phyloP scores from a whole-genome alignment of 2,329 filamentous ascomycete genomes.

The Aureobasidium sp. region DNA sequence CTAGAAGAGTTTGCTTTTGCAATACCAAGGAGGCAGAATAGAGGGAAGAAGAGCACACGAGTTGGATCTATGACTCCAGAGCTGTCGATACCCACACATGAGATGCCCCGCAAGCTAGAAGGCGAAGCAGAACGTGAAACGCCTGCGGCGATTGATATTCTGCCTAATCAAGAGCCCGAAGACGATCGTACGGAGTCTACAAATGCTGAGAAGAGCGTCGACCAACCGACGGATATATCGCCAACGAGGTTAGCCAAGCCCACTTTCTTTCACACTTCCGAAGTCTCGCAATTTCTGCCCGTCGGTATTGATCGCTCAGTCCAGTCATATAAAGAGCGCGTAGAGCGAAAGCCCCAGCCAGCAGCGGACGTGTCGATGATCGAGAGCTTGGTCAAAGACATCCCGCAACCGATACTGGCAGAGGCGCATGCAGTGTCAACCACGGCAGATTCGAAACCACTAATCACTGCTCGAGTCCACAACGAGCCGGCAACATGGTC shows the following conservation, averaged over 20 bases:
- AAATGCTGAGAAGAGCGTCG: neutral
- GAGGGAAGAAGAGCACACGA: conserved; percentile 42
- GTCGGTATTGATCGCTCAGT: conserved; percentile 16
- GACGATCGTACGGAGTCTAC: neutral
- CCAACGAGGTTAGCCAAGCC: neutral
- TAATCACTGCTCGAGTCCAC: too few relatives aligned
- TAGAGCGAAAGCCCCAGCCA: neutral
- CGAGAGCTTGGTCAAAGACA: neutral
- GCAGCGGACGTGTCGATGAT: conserved; percentile 2
- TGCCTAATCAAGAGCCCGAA: neutral
- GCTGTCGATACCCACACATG: too few relatives aligned
- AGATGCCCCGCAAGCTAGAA: neutral
- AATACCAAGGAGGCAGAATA: conserved; percentile 36
- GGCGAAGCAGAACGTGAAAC: too few relatives aligned
- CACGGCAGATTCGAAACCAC: neutral
- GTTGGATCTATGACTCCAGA: conserved; percentile 12
- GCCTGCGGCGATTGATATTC: neutral
- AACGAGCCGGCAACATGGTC: conserved; percentile 9
- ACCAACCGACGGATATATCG: neutral
- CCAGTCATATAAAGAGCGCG: neutral
- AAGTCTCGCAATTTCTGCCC: conserved; percentile 24
- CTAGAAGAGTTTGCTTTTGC: conserved; percentile 28
- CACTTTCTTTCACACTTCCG: conserved; percentile 22
- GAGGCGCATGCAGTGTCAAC: neutral
- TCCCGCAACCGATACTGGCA: neutral